Base-by-base conservation (phyloP, 305 asterid genomes). In the Solanum hybrid region DNA sequence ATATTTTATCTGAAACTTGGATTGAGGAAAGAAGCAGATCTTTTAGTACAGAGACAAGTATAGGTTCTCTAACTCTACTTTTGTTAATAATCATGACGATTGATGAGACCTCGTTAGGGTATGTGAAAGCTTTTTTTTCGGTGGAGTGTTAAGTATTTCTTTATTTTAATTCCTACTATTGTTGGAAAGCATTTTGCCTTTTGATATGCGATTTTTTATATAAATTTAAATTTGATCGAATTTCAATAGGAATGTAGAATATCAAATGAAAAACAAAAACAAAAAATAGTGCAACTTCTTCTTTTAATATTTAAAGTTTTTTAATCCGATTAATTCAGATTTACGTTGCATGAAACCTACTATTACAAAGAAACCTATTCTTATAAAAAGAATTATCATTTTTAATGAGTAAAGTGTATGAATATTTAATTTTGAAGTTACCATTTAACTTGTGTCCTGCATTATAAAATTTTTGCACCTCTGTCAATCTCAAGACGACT, bases 1-100 rank as follows among this genome's bases (percentile, higher is more conserved):
- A 83, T 41, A 83, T 41, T 82, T 57, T 83, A 39, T 41, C 87
- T 82, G 72, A 39, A 78, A 83, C 14, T 27, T 45, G 87, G 73
- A 45, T 41, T 41, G 27, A 41, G 27, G 34, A 27, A 45, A 83
- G 26, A 41, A 41, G 27, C 27, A 83, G 73, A 83, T 83, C 87
- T 83, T 83, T 27, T 8, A 82, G 37, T 7, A 79, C 31, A 22
- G 3, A 41, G 87, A 41, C 8, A 26, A 81, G 70, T 26, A 39
- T 57, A 57, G 24, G 24, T 20, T 57, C 4, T 57, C 68, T 15
- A 51, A 51, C 68, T 51, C 10, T 57, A 57, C 70, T 57, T 57
- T 82, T 26, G 1, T 14, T 4, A 81, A 7, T 14, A 4, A 26
- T 81, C 10, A 22, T 14, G 87, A 79, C 20, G 5, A 70, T 70